Conservation (phyloP, 1,139 yeast genomes). For the Suhomyces taliae region DNA sequence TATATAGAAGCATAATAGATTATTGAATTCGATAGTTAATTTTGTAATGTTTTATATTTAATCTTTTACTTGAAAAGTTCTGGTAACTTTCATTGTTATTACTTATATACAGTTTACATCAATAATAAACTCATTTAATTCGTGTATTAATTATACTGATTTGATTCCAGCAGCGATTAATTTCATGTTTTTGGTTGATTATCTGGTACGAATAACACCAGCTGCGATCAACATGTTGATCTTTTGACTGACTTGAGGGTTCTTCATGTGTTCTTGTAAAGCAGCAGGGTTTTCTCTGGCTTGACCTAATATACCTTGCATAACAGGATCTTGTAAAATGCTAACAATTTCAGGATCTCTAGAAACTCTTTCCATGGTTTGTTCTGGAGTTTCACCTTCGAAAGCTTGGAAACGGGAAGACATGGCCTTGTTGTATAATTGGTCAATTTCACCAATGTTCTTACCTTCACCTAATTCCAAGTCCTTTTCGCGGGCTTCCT, state of each 20-base stretch:
- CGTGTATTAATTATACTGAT: too few relatives aligned
- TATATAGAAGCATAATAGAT: too few relatives aligned
- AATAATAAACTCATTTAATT: not conserved
- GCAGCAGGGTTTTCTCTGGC: constrained; percentile 97
- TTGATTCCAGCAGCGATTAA: too few relatives aligned
- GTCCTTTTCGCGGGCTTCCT: constrained; percentile 75
- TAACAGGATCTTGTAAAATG: constrained; percentile 92
- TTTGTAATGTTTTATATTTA: too few relatives aligned
- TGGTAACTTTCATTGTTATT: too few relatives aligned
- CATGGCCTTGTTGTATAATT: constrained; percentile 74
- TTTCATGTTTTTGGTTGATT: constrained; percentile 16
- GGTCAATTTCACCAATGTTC: constrained; percentile 76
- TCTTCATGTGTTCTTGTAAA: constrained; percentile 94
- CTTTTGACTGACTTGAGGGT: constrained; percentile 89
- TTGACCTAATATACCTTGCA: constrained; percentile 93
- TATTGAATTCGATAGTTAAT: too few relatives aligned
- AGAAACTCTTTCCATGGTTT: constrained; percentile 86
- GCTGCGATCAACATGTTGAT: constrained; percentile 91
- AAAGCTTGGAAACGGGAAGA: constrained; percentile 75
- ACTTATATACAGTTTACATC: too few relatives aligned
- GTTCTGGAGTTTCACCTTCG: constrained; percentile 93
- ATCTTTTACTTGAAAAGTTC: too few relatives aligned
- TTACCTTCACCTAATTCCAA: constrained; percentile 55
- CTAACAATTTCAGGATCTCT: constrained; percentile 92
- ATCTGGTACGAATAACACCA: constrained; percentile 94